Base-by-base conservation (phyloP, 2,329 filamentous ascomycete genomes). In the Cyanodermella asteris region DNA sequence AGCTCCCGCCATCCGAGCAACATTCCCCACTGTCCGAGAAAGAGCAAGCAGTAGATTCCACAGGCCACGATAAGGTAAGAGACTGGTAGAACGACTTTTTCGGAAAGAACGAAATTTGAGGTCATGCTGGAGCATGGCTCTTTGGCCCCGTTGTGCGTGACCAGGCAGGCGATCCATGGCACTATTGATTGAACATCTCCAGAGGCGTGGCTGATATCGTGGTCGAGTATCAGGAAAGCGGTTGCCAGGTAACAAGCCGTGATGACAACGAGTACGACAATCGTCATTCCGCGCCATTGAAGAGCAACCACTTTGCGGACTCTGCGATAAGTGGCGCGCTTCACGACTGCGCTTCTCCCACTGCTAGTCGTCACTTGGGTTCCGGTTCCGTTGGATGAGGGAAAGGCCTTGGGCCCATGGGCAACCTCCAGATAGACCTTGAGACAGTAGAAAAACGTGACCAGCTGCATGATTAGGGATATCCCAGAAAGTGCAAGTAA, bases 231-330 rank as follows among this genome's bases (percentile, higher is more conserved):
- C 24, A 94, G 72, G 43, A 94, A 94, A 27, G 91, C 64, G 22
- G 91, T 59, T 2, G 82, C 72, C 49, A 94, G 93, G 59, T 91
- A 91, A 39, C 93, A 70, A 33, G 94, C 80, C 44, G 94, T 82
- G 31, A 68, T 64, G 29, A 93, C 64, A 37, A 94, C 91, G 43
- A 93, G 73, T 26, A 90, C 56, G 9, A 93, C 81, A 31, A 94
- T 77, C 21, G 70, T 66, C 31, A 93, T 84, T 22, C 82, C 84
- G 37, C 84, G 67, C 87, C 87, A 97, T 48, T 97, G 87, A 4
- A 94, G 64, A 43, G 76, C 69, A 18, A 97, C 64, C 11, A 94
- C 81, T 36, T 81, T 73, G 34, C 71, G 70, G 18, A 97, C 66
- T 38, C 87, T 70, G 34, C 76, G 71, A 44, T 90, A 93, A 3